Conservation (phyloP, 2,329 filamentous ascomycete species). For the Cyclaneusma minus region DNA sequence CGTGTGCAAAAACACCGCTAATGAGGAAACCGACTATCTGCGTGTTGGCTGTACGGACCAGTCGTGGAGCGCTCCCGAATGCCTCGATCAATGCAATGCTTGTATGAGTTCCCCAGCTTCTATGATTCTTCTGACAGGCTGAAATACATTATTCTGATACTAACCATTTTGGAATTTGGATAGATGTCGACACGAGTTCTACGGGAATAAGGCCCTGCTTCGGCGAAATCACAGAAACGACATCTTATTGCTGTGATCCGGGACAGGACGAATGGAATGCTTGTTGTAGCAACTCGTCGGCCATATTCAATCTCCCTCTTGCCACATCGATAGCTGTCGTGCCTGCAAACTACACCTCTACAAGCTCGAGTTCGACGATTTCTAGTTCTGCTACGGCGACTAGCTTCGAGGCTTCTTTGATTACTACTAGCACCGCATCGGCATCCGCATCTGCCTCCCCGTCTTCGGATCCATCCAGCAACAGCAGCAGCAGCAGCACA, state of each 20-base stretch:
- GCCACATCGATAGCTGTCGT: conserved; percentile 6
- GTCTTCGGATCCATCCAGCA: conserved; percentile 1
- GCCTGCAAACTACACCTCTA: conserved; percentile 3
- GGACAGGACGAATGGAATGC: conserved; percentile 6
- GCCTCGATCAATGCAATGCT: conserved; percentile 9
- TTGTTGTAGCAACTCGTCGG: conserved; percentile 5
- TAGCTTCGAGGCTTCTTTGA: no score
- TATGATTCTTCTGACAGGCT: no score
- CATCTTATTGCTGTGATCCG: conserved; percentile 8
- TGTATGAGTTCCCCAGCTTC: no score
- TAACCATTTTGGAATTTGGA: conserved; percentile 2
- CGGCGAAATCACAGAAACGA: conserved; percentile 8
- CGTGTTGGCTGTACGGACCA: conserved; percentile 13
- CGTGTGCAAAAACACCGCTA: conserved; percentile 9
- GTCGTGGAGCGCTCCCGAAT: conserved; percentile 10
- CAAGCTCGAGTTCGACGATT: conserved; percentile 2
- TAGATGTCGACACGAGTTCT: conserved; percentile 7
- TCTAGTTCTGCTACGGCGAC: conserved; percentile 3
- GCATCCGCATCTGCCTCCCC: conserved; percentile 3
- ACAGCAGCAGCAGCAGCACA: conserved; percentile 4
- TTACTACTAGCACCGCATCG: conserved; percentile 1
- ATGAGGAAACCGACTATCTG: conserved; percentile 9
- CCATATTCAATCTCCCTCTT: conserved; percentile 6
- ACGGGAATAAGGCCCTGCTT: conserved; percentile 11
- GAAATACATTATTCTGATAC: no score